Base-by-base conservation (phyloP, 768 basidiomycete species). In the Hygrocybe punicea region DNA sequence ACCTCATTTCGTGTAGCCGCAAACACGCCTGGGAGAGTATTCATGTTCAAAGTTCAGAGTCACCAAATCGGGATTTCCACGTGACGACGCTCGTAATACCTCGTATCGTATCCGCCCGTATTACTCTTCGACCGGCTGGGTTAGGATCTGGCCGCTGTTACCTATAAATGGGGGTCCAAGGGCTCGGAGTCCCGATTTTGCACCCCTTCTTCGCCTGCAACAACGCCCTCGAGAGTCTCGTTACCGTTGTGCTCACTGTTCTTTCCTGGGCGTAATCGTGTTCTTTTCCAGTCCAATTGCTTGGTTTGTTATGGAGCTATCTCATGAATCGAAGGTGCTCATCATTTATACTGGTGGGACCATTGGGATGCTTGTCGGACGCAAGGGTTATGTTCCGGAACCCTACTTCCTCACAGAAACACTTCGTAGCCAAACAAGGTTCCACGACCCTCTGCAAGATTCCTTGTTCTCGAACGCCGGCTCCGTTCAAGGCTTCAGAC, bases 271-370 rank as follows among this genome's bases (percentile, higher is more conserved):
- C 29, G 29, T 29, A 29, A 4, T 33, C 53, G 58, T 55, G 45
- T 25, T 51, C 35, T 45, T 16, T 24, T 10, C 6, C 55, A 46
- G 10, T 48, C n/a, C 16, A 33, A 29, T 47, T 23, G 48, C 14
- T 7, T 3, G 17, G 45, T 47, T 47, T 6, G 6, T 25, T 6
- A 14, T 75, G 45, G 75, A 78, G 50, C 62, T 74, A 34, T 67
- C 81, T 17, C 84, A 89, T 60, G 91, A 93, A 65, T 84, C 89
- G 10, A 80, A 82, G 53, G 89, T 94, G n/a, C 84, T 93, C 52
- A 78, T 94, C 57, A 86, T 94, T 25, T 93, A 93, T 75, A 93
- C 93, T 35, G 92, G 89, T 29, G 93, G 93, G 14, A 95, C 93
- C 0, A 93, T 95, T 62, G 91, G 90, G 16, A 92, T 92, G 89